Evolutionary conservation across 352 stramenopile genomes (phyloP).

Genomic region (Phytophthora hybrid): DNA sequence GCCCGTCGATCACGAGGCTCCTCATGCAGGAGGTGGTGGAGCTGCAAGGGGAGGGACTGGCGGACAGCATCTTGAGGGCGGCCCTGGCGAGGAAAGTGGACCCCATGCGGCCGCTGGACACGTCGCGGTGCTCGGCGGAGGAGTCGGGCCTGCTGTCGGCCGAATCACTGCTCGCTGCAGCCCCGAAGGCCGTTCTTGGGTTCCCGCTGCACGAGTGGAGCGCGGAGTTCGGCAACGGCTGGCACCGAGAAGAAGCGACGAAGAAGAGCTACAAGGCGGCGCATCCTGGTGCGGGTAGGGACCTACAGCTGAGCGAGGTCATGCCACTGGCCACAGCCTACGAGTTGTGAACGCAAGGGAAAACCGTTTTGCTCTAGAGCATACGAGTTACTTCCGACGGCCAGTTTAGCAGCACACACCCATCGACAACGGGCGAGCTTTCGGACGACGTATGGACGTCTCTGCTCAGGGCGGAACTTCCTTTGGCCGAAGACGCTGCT

Average conservation of each 20-base stretch:
- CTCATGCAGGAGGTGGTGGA: conserved; percentile 37
- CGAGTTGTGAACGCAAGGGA: conserved; percentile 47
- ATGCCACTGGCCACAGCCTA: conserved; percentile 39
- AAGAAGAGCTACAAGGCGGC: conserved; percentile 28
- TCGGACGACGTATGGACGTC: conserved; percentile 24
- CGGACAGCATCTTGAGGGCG: conserved; percentile 40
- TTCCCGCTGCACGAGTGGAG: conserved; percentile 39
- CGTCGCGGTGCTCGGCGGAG: conserved; percentile 28
- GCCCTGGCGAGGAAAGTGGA: conserved; percentile 36
- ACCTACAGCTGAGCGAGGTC: conserved; percentile 15
- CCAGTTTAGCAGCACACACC: neutral
- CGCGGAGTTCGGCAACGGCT: conserved; percentile 37
- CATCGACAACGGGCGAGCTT: conserved; percentile 22
- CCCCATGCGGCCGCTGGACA: conserved; percentile 31
- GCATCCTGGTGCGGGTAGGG: neutral
- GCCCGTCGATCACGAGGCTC: conserved; percentile 25
- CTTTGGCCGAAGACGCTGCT: conserved; percentile 18
- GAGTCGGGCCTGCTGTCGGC: conserved; percentile 4
- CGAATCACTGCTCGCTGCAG: conserved; percentile 18
- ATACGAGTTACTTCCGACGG: neutral
- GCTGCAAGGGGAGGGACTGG: conserved; percentile 15
- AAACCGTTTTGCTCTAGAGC: conserved; percentile 22
- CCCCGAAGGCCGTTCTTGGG: conserved; percentile 37
- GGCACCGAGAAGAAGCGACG: conserved; percentile 19
- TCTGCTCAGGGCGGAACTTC: conserved; percentile 20